A percentile compares a stretch with the other conserved stretches of the same genome.
phyloP scores from a whole-genome alignment of 73 alveolate species.

The Paramecium pentaurelia region DNA sequence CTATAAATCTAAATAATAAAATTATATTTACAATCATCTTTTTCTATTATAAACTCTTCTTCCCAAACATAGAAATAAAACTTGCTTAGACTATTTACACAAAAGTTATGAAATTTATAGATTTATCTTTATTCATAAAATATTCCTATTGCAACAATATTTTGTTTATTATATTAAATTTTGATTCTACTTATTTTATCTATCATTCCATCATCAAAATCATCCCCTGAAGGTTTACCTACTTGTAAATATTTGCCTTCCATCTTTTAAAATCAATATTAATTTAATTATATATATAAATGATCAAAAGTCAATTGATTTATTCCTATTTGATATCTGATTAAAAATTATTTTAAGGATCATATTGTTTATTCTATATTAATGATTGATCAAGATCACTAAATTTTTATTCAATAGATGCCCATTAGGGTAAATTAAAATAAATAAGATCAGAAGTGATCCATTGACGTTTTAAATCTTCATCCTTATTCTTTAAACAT shows the following conservation, averaged over 20 bases:
- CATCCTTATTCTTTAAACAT: background rate
- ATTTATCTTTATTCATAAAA: background rate
- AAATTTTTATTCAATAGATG: background rate
- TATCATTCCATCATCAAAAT: background rate
- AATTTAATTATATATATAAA: background rate
- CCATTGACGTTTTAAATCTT: background rate
- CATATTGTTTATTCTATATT: background rate
- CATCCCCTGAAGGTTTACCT: background rate
- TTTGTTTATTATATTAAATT: background rate
- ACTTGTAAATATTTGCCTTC: background rate
- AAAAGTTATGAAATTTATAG: background rate
- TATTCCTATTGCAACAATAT: background rate
- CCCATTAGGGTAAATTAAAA: background rate
- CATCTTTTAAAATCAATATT: background rate
- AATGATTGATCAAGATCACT: background rate
- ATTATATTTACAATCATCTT: background rate
- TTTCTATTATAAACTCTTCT: background rate
- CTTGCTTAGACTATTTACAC: background rate
- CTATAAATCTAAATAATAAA: background rate
- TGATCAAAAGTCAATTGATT: background rate
- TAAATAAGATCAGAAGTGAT: background rate
- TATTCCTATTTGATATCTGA: background rate
- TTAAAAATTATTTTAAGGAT: background rate
- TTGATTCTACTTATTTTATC: background rate
- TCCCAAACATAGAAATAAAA: constrained; percentile 7